phyloP scores from a whole-genome alignment of 768 basidiomycete species.

The Leccinum pellstonianum region DNA sequence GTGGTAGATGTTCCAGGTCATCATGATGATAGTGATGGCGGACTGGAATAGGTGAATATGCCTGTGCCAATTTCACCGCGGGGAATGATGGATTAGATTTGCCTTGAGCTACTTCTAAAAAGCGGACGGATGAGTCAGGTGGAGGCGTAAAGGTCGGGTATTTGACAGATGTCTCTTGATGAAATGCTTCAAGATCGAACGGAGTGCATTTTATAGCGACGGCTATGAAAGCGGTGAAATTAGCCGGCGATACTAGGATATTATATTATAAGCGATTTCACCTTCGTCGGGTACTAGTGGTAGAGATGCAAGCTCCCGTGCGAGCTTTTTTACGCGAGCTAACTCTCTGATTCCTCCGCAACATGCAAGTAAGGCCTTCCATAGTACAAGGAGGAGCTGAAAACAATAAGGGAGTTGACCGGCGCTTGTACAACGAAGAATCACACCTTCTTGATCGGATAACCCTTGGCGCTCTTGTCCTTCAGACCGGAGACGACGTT shows the following conservation, averaged over 20 bases:
- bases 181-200: conserved; percentile 85
- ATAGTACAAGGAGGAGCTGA: conserved; percentile 87
- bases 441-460: conserved; percentile 92
- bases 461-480: conserved; percentile 92
- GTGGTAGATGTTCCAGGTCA: conserved; percentile 54
- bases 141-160: conserved; percentile 91
- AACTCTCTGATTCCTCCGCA: conserved; percentile 92
- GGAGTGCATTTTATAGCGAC: conserved; percentile 86
- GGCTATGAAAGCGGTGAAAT: conserved; percentile 33
- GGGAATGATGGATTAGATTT: conserved; percentile 38
- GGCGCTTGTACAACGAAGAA: background rate
- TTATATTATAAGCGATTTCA: conserved; percentile 24
- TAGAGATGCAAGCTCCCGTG: conserved; percentile 82
- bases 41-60: conserved; percentile 89
- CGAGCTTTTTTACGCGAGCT: conserved; percentile 75
- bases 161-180: conserved; percentile 88
- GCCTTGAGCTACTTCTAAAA: conserved; percentile 22
- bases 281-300: conserved; percentile 50
- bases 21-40: conserved; percentile 94
- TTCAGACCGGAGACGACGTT: conserved; percentile 85
- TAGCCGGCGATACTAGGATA: background rate
- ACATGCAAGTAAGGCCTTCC: conserved; percentile 92
- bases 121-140: conserved; percentile 37
- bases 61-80: conserved; percentile 76
- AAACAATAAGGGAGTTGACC: conserved; percentile 8